These are phyloP conservation scores for Corylus avellana DNA, from an alignment of 306 rosid species.

Conservation along the genomic window DNA sequence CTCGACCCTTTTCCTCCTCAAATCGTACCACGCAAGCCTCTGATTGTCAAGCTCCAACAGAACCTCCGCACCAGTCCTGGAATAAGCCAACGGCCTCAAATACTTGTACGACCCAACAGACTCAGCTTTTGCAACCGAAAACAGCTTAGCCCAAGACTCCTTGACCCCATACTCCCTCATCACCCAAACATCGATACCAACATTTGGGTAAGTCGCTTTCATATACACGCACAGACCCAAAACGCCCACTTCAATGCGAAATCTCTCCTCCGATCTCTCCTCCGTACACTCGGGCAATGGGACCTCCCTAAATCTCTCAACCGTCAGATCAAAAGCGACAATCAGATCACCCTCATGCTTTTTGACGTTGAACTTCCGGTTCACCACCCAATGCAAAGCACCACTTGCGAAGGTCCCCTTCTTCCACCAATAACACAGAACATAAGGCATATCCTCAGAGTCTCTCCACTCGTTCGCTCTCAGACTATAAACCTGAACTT, in stretches of 20 bases:
- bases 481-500: constrained; percentile 49
- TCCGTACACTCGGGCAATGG: constrained; percentile 52
- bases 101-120: constrained; percentile 22
- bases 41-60: constrained; percentile 43
- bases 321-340: constrained; percentile 41
- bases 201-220: constrained; percentile 32
- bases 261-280: constrained; percentile 6
- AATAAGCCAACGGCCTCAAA: constrained; percentile 61
- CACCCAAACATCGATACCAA: constrained; percentile 56
- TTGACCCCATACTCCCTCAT: constrained; percentile 52
- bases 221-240: constrained; percentile 50
- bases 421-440: constrained; percentile 44
- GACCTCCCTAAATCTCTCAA: constrained; percentile 46
- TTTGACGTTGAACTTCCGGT: constrained; percentile 31
- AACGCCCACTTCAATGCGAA: constrained; percentile 47
- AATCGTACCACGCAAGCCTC: constrained; percentile 59
- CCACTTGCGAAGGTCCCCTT: constrained; percentile 55
- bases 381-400: constrained; percentile 71
- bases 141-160: constrained; percentile 59
- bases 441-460: constrained; percentile 47
- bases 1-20: constrained; percentile 20
- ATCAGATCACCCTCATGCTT: constrained; percentile 36
- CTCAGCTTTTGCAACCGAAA: constrained; percentile 29
- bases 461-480: constrained; percentile 52
- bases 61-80: constrained; percentile 36